These are phyloP conservation scores for Aspergillus conjunctus DNA, from an alignment of 495 filamentous ascomycete genomes.

Conservation along the genomic window DNA sequence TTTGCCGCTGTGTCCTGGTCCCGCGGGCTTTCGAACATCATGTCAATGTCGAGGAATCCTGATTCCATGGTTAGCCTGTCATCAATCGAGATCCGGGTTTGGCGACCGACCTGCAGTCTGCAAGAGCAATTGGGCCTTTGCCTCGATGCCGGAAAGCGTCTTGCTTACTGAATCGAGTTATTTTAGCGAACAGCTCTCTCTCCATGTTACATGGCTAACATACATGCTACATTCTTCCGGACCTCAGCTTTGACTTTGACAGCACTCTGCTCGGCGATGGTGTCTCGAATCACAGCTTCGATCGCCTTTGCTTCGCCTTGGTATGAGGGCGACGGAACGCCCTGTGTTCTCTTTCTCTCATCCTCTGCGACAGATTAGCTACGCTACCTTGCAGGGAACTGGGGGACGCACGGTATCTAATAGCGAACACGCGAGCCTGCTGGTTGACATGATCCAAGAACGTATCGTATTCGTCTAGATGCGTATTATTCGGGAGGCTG, in stretches of 20 bases:
- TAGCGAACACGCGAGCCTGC: conserved; percentile 28
- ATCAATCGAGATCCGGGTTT: not conserved
- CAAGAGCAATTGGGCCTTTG: conserved; percentile 26
- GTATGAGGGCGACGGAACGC: not conserved
- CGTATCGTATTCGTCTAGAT: conserved; percentile 36
- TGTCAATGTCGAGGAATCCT: conserved; percentile 40
- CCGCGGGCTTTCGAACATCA: conserved; percentile 6
- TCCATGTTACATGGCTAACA: not conserved
- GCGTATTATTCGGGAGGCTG: conserved; percentile 20
- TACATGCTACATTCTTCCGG: conserved; percentile 12
- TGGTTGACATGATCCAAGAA: conserved; percentile 38
- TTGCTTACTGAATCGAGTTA: not conserved
- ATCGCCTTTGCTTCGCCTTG: not conserved
- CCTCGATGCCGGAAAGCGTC: conserved; percentile 12
- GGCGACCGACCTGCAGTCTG: conserved; percentile 22
- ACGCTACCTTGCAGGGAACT: no score
- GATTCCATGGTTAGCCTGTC: conserved; percentile 7
- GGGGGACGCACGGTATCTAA: conserved; percentile 16
- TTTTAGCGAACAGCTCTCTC: conserved; percentile 5
- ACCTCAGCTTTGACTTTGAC: conserved; percentile 8
- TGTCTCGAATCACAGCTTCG: not conserved
- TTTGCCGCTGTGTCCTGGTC: not conserved
- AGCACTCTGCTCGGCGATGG: conserved; percentile 2
- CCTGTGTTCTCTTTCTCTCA: not conserved
- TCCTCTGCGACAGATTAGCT: conserved; percentile 6